Base-by-base conservation (phyloP, 371 early-diverging fungal species). In the Mucor piriformis region DNA sequence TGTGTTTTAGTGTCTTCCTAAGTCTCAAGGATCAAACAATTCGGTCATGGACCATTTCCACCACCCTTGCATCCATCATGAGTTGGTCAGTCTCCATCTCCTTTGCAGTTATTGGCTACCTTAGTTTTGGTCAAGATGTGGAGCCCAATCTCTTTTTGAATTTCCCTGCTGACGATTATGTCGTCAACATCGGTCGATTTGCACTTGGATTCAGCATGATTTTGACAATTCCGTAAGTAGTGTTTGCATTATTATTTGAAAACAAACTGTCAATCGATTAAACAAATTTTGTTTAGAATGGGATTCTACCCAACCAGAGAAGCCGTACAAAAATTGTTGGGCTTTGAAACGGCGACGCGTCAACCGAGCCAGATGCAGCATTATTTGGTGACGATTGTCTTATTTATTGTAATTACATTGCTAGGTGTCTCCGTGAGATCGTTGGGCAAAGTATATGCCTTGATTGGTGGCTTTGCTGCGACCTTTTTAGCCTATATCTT, bases 81-180 rank as follows among this genome's bases (percentile, higher is more conserved):
- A 83, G 80, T 29, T 82, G 83, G 86, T 8, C 64, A 1, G 69
- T 77, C 15, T 84, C 86, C 3, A 77, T 86, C 32, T 64, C 74
- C n/a, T 82, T 86, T 78, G 86, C 83, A 21, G 50, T 81, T 32
- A 69, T 81, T 56, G 86, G 86, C 6, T 86, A 81, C 52, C 59
- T 86, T 10, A 66, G 73, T 10, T 86, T 86, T 63, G 84, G 86
- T 16, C 61, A 67, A 16, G 82, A 83, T 54, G 81, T 81, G 15
- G 52, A 79, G 44, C 77, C 83, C 32, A 86, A 86, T 38, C 66
- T 86, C 40, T 84, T 86, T 53, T 67, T 79, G 50, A 82, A 81
- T 24, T 86, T 86, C 63, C 83, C 84, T 3, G 56, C 57, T 3
- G 74, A 82, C 32, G 84, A 86, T 54, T 37, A 54, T 6, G 38